These are phyloP conservation scores for Aspergillus ostianus DNA, from an alignment of 495 filamentous ascomycete genomes.

Conservation along the genomic window DNA sequence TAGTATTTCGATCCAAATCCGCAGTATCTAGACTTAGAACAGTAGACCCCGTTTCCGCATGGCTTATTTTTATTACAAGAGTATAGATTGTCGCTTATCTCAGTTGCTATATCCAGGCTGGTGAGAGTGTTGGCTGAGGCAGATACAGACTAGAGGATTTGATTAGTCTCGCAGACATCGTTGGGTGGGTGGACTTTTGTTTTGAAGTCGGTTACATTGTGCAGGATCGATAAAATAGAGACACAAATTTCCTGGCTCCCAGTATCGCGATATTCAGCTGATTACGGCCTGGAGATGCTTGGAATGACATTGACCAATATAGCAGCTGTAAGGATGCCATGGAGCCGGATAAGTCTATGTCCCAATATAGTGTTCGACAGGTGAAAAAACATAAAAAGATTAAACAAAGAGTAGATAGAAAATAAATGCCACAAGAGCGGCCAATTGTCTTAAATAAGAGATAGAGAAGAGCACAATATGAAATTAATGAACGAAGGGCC, in stretches of 20 bases:
- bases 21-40: conserved; percentile 1
- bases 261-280: too few relatives aligned
- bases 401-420: not conserved
- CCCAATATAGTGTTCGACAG: too few relatives aligned
- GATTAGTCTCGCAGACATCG: conserved; percentile 1
- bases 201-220: not conserved
- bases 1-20: conserved; percentile 11
- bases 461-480: not conserved
- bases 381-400: too few relatives aligned
- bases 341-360: too few relatives aligned
- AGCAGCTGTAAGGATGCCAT: too few relatives aligned
- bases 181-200: conserved; percentile 2
- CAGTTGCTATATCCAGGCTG: too few relatives aligned
- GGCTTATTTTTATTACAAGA: conserved; percentile 6
- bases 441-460: too few relatives aligned
- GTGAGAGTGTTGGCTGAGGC: too few relatives aligned
- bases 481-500: conserved; percentile 5
- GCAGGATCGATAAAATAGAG: conserved; percentile 3
- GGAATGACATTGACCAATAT: too few relatives aligned
- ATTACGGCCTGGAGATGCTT: too few relatives aligned
- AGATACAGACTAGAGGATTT: not conserved
- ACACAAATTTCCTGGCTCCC: too few relatives aligned
- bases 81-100: not conserved
- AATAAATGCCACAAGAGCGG: not conserved
- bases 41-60: conserved; percentile 10